phyloP scores from a whole-genome alignment of 192 early-diverging fungal species.

The Piromyces finnis region DNA sequence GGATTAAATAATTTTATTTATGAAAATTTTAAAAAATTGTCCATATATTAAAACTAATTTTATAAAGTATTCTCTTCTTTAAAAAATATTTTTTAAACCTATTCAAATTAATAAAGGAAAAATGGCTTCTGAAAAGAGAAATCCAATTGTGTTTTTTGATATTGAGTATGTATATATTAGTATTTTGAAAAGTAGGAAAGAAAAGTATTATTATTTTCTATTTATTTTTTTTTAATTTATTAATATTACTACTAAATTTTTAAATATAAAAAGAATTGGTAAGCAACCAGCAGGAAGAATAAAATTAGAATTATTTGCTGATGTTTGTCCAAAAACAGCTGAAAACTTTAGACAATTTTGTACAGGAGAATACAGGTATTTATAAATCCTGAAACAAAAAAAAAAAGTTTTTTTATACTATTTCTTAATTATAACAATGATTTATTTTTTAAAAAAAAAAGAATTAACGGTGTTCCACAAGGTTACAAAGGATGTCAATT shows the following conservation, averaged over 20 bases:
- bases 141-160: background rate
- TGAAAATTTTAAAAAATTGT: too few relatives aligned
- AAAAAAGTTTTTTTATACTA: too few relatives aligned
- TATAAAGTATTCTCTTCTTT: too few relatives aligned
- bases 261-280: background rate
- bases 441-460: slow-evolving; percentile 3
- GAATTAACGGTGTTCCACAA: slow-evolving; percentile 58
- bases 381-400: too few relatives aligned
- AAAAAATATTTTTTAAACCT: too few relatives aligned
- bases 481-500: slow-evolving; percentile 71
- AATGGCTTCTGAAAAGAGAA: background rate
- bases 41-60: too few relatives aligned
- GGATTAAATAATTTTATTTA: too few relatives aligned
- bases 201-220: too few relatives aligned
- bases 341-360: slow-evolving; percentile 49
- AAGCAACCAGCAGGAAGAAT: background rate
- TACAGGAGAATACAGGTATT: slow-evolving; percentile 67
- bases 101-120: background rate
- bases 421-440: background rate
- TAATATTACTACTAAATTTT: too few relatives aligned
- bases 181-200: too few relatives aligned
- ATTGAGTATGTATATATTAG: background rate
- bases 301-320: background rate
- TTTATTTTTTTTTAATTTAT: too few relatives aligned
- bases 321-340: background rate